Conservation (phyloP, 2,329 filamentous ascomycete genomes). For the Botrytis tulipae region DNA sequence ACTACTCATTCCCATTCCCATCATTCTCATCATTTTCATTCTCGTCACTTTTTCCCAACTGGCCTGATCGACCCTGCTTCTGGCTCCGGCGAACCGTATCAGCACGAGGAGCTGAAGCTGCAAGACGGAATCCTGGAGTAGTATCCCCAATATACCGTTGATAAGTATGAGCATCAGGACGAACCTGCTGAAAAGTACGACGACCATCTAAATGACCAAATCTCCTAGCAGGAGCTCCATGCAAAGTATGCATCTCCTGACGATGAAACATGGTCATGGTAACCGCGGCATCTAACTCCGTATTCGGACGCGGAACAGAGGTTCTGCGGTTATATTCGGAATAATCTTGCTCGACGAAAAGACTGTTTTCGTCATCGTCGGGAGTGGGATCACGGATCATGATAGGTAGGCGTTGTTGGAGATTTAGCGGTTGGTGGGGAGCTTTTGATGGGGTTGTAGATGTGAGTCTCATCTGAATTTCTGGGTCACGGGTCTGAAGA, state of each 20-base stretch:
- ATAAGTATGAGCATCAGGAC: not conserved
- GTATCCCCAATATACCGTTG: not conserved
- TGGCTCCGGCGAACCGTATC: not conserved
- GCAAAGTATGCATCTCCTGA: not conserved
- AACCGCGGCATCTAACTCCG: not conserved
- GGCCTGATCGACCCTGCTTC: not conserved
- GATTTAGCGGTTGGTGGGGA: not conserved
- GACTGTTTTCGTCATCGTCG: not conserved
- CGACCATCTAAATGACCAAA: fast-evolving
- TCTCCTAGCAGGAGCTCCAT: too few relatives aligned
- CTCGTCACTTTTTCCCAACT: not conserved
- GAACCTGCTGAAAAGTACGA: not conserved
- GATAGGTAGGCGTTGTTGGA: not conserved
- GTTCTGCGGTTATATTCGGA: too few relatives aligned
- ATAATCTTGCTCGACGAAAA: not conserved
- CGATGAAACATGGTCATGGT: slow-evolving; percentile 9
- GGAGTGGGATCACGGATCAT: not conserved
- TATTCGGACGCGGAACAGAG: not conserved
- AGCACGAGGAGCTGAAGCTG: too few relatives aligned
- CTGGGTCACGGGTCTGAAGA: too few relatives aligned
- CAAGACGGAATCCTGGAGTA: not conserved
- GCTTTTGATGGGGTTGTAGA: not conserved
- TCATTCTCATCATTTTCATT: not conserved
- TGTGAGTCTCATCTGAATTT: not conserved
- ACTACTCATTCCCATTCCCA: not conserved